Evolutionary conservation across 148 eudicot species (phyloP).

Genomic region (Camellia japonica): DNA sequence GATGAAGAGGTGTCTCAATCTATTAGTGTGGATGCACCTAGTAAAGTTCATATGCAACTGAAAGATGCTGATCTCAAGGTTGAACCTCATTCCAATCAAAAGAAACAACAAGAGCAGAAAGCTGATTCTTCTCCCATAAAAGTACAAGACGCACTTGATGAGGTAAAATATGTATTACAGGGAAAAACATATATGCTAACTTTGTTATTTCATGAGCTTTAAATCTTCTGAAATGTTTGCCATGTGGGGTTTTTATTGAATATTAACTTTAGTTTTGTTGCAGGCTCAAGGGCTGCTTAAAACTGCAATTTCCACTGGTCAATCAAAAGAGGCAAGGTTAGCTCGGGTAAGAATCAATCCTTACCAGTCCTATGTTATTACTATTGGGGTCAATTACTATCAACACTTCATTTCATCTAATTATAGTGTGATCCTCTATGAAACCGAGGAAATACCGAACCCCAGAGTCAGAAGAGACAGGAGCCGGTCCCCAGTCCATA

Average conservation of each 20-base stretch:
- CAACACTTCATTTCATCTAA: neutral
- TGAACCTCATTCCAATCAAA: constrained; percentile 39
- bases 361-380: neutral
- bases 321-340: constrained; percentile 96
- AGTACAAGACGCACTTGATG: constrained; percentile 89
- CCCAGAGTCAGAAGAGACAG: no score
- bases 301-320: constrained; percentile 74
- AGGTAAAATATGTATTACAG: constrained; percentile 56
- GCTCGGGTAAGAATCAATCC: constrained; percentile 74
- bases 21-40: constrained; percentile 32
- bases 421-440: no score
- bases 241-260: constrained; percentile 31
- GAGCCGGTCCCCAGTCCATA: no score
- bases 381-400: neutral
- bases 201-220: neutral
- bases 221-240: neutral
- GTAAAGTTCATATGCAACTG: constrained; percentile 27
- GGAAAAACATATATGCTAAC: constrained; percentile 12
- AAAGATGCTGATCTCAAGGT: constrained; percentile 35
- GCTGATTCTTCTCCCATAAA: constrained; percentile 33
- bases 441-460: no score
- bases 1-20: constrained; percentile 39
- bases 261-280: constrained; percentile 29
- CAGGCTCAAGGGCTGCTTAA: constrained; percentile 97
- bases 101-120: constrained; percentile 37